Conservation (phyloP, 495 filamentous ascomycete genomes). For the Collariella sp. region DNA sequence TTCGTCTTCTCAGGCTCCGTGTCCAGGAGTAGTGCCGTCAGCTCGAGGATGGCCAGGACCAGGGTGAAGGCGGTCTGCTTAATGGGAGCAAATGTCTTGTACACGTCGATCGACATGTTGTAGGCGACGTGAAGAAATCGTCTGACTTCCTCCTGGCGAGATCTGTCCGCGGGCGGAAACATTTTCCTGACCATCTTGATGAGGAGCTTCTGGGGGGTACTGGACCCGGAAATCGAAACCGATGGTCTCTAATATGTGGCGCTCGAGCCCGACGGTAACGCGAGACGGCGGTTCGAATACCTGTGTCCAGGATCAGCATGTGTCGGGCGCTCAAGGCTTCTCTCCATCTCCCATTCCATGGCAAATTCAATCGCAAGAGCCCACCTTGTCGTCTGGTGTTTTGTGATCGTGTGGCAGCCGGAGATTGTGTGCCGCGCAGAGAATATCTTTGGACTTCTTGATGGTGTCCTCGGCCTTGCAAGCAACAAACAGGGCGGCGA, state of each 20-base stretch:
- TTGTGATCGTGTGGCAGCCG: conserved; percentile 66
- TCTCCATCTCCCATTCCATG: background rate
- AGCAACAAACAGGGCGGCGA: conserved; percentile 79
- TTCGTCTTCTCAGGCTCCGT: conserved; percentile 37
- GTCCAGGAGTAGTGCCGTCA: conserved; percentile 60
- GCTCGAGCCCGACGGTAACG: conserved; percentile 76
- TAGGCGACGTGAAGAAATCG: conserved; percentile 57
- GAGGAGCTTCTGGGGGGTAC: conserved; percentile 73
- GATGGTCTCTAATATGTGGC: conserved; percentile 86
- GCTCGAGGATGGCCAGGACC: conserved; percentile 72
- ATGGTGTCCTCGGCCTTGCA: conserved; percentile 98
- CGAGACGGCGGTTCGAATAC: conserved; percentile 68
- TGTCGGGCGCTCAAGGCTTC: background rate
- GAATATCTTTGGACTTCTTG: conserved; percentile 90
- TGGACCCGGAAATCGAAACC: conserved; percentile 92
- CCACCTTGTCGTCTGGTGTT: conserved; percentile 72
- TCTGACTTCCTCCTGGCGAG: conserved; percentile 17
- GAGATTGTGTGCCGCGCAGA: conserved; percentile 83
- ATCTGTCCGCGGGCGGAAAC: conserved; percentile 20
- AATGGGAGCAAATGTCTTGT: conserved; percentile 84
- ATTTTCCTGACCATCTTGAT: conserved; percentile 61
- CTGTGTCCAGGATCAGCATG: conserved; percentile 32
- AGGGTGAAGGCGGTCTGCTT: conserved; percentile 76
- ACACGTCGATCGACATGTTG: conserved; percentile 76
- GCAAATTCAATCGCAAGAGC: conserved; percentile 11